These are phyloP conservation scores for Oryza rufipogon DNA, from an alignment of 176 grass and related monocot species.

Conservation along the genomic window DNA sequence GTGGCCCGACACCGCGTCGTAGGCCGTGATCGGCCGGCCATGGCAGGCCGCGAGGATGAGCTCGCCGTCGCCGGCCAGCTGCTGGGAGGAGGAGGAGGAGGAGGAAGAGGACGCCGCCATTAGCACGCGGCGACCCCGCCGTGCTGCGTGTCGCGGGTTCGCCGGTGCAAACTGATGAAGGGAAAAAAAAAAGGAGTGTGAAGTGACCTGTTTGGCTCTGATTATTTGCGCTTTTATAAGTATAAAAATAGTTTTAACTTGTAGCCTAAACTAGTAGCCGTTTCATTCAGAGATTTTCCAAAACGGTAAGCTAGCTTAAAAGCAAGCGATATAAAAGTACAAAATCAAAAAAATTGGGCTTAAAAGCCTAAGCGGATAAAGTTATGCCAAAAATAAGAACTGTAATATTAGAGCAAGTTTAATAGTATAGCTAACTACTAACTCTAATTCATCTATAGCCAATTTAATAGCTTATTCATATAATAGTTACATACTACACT, in stretches of 20 bases:
- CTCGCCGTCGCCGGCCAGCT: not conserved
- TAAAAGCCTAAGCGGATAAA: no score
- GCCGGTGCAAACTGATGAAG: not conserved
- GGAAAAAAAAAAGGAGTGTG: not conserved
- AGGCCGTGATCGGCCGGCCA: conserved; percentile 9
- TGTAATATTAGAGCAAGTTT: no score
- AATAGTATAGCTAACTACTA: no score
- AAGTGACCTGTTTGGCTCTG: not conserved
- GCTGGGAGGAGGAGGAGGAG: not conserved
- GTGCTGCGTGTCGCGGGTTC: not conserved
- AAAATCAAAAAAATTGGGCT: no score
- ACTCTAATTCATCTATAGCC: no score
- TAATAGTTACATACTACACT: no score
- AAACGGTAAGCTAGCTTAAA: no score
- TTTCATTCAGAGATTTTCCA: not conserved
- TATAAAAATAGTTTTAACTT: not conserved
- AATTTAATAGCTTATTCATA: no score
- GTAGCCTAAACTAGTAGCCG: not conserved
- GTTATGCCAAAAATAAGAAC: no score
- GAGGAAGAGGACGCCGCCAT: conserved; percentile 16
- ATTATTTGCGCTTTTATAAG: not conserved
- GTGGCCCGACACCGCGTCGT: conserved; percentile 32
- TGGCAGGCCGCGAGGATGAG: conserved; percentile 32
- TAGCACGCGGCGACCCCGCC: not conserved
- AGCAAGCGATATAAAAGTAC: no score